Evolutionary conservation across 2,329 filamentous ascomycete genomes (phyloP), one percentile per base, ranked within the genome.

Genomic region (Aspergillus sp.): DNA sequence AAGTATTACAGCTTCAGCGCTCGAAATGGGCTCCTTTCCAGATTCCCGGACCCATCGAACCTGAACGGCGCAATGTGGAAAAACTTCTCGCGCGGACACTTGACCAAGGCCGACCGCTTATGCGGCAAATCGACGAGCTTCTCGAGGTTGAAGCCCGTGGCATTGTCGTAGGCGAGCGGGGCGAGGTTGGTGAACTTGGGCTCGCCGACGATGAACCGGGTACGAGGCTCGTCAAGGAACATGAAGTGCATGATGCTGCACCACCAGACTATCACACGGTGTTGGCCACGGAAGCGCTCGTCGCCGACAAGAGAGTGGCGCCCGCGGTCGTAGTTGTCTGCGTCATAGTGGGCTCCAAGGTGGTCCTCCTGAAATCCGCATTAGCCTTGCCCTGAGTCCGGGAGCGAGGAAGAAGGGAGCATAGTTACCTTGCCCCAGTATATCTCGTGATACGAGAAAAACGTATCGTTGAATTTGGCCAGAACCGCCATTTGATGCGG

Each of bases 381-480:
- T 19, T 19, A 19, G 19, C 19, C 28, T 26, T 9, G 33, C 10
- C 12, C 4, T 29, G n/a, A 7, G n/a, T 5, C 29, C 1, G 19
- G 19, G 19, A 19, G 19, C 1, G 19, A 19, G 19, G 19, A 19
- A 19, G 19, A 19, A 2, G 28, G 6, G 12, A 2, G 29, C n/a
- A 9, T 26, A 55, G 65, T 51, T 67, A 78, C 77, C 72, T 81
- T 82, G 33, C 81, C 83, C 85, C 85, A 90, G 64, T 89, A 90
- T 1, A 89, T 73, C 64, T 91, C 86, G 61, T 86, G 89, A 63
- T 90, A 90, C 0, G 84, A 82, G 63, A 90, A 90, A 42, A 73
- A 77, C 2, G 74, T 75, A 29, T 85, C 82, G 47, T 90, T 78
- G 62, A 88, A 91, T 28, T 77, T 76, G 5, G 81, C 86, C 48